Base-by-base conservation (phyloP, 2,329 filamentous ascomycete genomes). In the Hypomyces rosellus region DNA sequence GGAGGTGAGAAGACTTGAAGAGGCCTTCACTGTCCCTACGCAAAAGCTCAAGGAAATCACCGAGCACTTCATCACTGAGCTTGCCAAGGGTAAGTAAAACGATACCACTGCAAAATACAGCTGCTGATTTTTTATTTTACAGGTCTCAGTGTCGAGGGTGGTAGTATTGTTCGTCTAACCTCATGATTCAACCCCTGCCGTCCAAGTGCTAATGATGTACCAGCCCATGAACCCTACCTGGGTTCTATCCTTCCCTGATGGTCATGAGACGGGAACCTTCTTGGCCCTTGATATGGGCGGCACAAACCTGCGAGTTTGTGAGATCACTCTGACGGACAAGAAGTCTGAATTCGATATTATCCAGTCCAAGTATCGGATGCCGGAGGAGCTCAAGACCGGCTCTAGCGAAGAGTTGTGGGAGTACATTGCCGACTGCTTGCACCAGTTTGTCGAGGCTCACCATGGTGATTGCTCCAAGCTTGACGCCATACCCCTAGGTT, bases 161-260 rank as follows among this genome's bases (percentile, higher is more conserved):
- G 90, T 54, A 95, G 86, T 68, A 97, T 99, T 69, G 89, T 95
- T 70, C 77, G 88, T 77, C 16, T 8, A 30, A 22, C 16, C 15
- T 38, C 11, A 12, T 25, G 4, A 2, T 20, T 42, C 12, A 30
- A 33, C 3, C 18, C 16, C 14, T n/a, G 7, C 37, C 11, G 22
- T 34, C 16, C 16, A 3, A 16, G 34, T 48, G 51, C 65, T 63
- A 54, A 66, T 41, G 11, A n/a, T 9, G 16, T 5, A 30, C 6
- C 44, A 95, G 89, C 91, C 92, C 53, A 96, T 97, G 92, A 96
- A 96, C 73, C 88, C 92, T 52, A 95, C 91, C 50, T 96, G 92
- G 92, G 90, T 95, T 56, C 90, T 95, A 83, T 81, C 81, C 43
- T 89, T 89, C 68, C 92, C 92, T 18, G 86, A 86, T 65, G 92